Conservation (phyloP, 164 flowering plant genomes). For the Vitis cinerea region DNA sequence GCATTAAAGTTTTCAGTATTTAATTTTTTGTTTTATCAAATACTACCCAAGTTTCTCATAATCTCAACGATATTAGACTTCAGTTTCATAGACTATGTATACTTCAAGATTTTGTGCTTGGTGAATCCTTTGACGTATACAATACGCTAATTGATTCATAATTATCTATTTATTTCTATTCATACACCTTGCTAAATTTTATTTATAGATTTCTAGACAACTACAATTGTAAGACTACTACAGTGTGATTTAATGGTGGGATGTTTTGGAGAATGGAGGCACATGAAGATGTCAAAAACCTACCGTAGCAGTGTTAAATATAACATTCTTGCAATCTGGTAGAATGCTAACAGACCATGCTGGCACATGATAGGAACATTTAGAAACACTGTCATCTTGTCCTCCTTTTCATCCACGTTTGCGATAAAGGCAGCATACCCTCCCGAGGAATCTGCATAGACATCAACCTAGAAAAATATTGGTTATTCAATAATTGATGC, state of each 20-base stretch:
- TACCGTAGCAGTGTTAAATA: slow-evolving; percentile 93
- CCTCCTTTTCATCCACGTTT: slow-evolving; percentile 77
- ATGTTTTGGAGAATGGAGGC: neutral
- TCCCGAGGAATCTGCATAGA: slow-evolving; percentile 69
- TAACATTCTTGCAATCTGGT: slow-evolving; percentile 93
- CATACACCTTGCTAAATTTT: too few species aligned
- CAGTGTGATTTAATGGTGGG: neutral
- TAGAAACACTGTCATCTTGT: slow-evolving; percentile 51
- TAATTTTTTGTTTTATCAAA: too few species aligned
- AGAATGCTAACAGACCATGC: slow-evolving; percentile 99
- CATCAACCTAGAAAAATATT: slow-evolving; percentile 60
- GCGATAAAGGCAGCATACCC: slow-evolving; percentile 87
- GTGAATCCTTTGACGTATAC: too few species aligned
- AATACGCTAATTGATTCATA: too few species aligned
- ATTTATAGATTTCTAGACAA: too few species aligned
- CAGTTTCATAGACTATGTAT: too few species aligned
- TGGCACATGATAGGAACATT: slow-evolving; percentile 78
- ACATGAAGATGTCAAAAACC: neutral
- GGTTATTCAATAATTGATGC: neutral
- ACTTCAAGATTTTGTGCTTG: too few species aligned
- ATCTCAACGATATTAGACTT: too few species aligned
- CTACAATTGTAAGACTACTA: too few species aligned
- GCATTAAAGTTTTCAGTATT: too few species aligned
- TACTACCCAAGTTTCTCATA: too few species aligned
- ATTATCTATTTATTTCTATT: too few species aligned